phyloP scores from a whole-genome alignment of 345 rosid species.

The Eucalyptus decipiens region DNA sequence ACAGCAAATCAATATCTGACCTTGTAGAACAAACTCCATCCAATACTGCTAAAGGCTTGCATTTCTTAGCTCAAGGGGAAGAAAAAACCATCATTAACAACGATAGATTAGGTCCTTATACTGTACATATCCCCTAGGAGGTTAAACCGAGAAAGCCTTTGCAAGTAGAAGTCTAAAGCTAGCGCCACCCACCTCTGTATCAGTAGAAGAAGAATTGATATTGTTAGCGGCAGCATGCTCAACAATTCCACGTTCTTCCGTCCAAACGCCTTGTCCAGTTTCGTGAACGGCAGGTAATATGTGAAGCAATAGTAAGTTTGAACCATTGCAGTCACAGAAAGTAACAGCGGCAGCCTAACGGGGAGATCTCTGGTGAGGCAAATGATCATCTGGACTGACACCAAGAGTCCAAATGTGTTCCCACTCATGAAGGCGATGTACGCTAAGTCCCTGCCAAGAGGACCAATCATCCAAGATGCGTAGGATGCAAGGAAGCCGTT shows the following conservation, averaged over 20 bases:
- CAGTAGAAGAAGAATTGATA: neutral
- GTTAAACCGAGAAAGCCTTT: rapidly evolving
- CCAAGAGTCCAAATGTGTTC: no score
- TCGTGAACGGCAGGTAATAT: neutral
- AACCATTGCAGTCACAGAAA: neutral
- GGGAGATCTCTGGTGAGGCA: no score
- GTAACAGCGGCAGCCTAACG: no score
- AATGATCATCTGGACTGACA: no score
- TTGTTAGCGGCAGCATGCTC: neutral
- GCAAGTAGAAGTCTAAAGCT: neutral
- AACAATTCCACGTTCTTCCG: no score
- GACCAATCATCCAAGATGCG: no score
- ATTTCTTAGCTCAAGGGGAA: neutral
- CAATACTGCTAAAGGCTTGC: neutral
- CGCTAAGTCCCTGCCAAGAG: no score
- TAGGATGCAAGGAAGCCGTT: no score
- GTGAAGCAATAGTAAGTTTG: neutral
- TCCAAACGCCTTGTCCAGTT: no score
- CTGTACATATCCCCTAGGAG: neutral
- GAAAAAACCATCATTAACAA: neutral
- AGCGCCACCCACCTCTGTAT: neutral
- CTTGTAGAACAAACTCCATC: no score
- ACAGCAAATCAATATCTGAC: neutral
- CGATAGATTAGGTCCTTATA: neutral
- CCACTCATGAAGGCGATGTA: no score